Conservation (phyloP, 805 yeast species). For the Metschnikowia anglica region DNA sequence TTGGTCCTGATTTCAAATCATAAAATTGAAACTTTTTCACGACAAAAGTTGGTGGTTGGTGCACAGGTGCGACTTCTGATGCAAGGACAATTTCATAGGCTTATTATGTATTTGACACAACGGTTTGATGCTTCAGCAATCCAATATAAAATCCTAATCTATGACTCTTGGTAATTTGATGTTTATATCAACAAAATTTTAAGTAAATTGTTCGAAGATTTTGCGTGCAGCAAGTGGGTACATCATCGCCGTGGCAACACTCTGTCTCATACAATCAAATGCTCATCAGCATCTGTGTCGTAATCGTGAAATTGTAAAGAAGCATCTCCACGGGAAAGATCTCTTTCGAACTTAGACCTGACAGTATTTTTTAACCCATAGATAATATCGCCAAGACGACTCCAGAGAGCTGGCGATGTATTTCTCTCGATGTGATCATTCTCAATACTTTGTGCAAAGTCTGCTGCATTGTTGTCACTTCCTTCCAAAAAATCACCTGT, state of each 20-base stretch:
- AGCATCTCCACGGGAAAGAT: slow-evolving; percentile 25
- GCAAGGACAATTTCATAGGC: not conserved
- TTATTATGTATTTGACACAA: not conserved
- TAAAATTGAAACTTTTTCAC: not conserved
- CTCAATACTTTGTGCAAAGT: not conserved
- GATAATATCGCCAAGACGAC: slow-evolving; percentile 27
- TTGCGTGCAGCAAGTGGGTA: not conserved
- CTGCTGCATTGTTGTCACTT: not conserved
- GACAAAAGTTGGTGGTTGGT: not conserved
- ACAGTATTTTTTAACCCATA: slow-evolving; percentile 24
- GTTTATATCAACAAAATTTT: not conserved
- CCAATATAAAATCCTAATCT: too few species aligned
- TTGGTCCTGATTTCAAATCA: not conserved
- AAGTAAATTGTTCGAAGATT: not conserved
- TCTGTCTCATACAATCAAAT: slow-evolving; percentile 29
- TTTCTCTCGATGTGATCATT: not conserved
- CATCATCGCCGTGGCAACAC: not conserved
- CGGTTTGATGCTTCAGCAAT: not conserved
- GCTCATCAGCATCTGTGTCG: slow-evolving; percentile 38
- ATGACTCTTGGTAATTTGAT: too few species aligned
- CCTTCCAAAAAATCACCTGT: not conserved
- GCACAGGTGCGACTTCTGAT: slow-evolving; percentile 5
- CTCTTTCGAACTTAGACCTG: slow-evolving; percentile 15
- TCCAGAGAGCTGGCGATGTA: slow-evolving; percentile 24
- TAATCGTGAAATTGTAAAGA: slow-evolving; percentile 32